A percentile compares a stretch with the other conserved stretches of the same genome.
phyloP scores from a whole-genome alignment of 1,284 basidiomycete genomes.

The Cryptococcus sp. region DNA sequence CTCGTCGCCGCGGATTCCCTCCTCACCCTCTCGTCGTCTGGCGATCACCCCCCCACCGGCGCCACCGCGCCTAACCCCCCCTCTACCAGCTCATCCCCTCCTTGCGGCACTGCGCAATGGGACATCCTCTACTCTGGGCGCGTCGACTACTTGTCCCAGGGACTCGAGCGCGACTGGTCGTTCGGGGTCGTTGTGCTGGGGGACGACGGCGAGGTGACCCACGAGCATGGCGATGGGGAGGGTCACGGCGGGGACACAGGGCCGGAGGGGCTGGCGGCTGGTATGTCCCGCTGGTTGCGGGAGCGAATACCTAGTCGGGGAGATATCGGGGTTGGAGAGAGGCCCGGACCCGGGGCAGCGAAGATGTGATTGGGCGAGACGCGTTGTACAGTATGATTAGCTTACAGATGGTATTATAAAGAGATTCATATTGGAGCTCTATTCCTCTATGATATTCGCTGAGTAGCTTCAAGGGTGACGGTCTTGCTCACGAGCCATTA shows the following conservation, averaged over 20 bases:
- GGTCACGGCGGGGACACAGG: conserved; percentile 32
- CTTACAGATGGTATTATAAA: too few species aligned
- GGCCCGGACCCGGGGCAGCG: neutral
- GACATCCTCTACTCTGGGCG: conserved; percentile 41
- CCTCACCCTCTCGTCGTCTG: neutral
- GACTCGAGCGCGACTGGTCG: conserved; percentile 49
- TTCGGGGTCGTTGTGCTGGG: conserved; percentile 39
- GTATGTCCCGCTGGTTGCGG: conserved; percentile 39
- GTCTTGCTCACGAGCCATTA: too few species aligned
- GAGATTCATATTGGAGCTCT: too few species aligned
- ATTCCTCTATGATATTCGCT: too few species aligned
- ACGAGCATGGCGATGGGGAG: conserved; percentile 37
- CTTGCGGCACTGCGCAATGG: conserved; percentile 40
- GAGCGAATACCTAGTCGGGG: neutral
- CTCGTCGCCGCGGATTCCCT: neutral
- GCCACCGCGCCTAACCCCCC: neutral
- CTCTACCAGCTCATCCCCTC: conserved; percentile 2
- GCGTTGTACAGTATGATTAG: too few species aligned
- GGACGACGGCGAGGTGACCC: conserved; percentile 43
- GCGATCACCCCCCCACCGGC: neutral
- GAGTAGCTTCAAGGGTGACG: too few species aligned
- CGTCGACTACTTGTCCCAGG: conserved; percentile 45
- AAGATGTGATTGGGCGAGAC: neutral
- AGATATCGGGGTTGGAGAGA: neutral
- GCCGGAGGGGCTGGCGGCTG: conserved; percentile 43